Base-by-base conservation (phyloP, 2,329 filamentous ascomycete species). In the Lecanicillium sp. region DNA sequence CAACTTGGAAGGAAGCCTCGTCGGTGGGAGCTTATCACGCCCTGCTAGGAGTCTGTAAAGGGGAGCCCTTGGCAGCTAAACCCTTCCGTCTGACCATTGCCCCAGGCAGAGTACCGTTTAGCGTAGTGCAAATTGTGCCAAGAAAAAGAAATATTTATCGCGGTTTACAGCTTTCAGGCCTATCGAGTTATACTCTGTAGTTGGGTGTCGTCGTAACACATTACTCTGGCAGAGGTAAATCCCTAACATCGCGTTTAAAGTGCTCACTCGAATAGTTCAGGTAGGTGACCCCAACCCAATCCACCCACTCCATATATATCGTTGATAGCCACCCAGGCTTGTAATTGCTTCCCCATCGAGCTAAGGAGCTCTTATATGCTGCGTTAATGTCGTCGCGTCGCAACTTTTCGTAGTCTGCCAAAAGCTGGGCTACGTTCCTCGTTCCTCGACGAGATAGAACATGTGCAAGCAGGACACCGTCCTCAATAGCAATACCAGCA, bases 401-500 rank as follows among this genome's bases (percentile, higher is more conserved):
- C 25, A 72, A 55, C 27, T 50, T 56, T 47, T 71, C 68, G 52
- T 70, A 72, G 13, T 64, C 65, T 36, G 61, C 55, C 43, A 72
- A 68, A 1, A 66, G 57, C 46, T 66, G 60, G n/a, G 62, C 58
- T 28, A 71, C 58, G 4, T 51, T 53, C 18, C 44, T 44, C 3
- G 43, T 43, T 9, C 36, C 29, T 17, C 43, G 42, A 3, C 46
- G 43, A 11, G 36, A 36, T 8, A 58, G 42, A 13, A 59, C 44
- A 20, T 50, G 51, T 13, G 68, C 61, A 50, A 72, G 64, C 38
- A 72, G 50, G 27, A 71, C 64, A 2, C 63, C 69, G 47, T 72
- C 69, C 51, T 72, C 69, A 44, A 73, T 71, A 8, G 71, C 66
- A 22, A 72, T 64, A 13, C 69, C 69, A 4, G 68, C 71, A 22